Evolutionary conservation across 1,139 yeast genomes (phyloP), one percentile per base, ranked within the genome.

Genomic region (Sugiyamaella sp.): DNA sequence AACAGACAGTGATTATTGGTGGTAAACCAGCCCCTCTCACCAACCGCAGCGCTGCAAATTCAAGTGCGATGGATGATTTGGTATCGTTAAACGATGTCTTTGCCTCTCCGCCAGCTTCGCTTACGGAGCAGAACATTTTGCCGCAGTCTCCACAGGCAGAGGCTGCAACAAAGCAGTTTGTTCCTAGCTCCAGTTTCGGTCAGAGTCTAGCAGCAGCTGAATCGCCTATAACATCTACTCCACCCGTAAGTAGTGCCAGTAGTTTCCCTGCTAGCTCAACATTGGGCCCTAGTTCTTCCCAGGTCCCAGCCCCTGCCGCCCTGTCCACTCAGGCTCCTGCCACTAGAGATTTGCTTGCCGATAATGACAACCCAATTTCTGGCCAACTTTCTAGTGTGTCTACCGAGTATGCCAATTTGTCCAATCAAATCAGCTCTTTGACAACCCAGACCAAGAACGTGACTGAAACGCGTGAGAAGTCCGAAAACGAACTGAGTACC

Each of bases 331-430:
- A 59, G 47, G 35, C 57, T 47, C 55, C 59, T 40, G n/a, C 22
- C 44, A 79, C 80, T 59, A 73, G 72, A 49, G 89, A 83, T 57
- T 69, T 82, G 46, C 72, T 81, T 51, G 84, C 85, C 0, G 86
- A 82, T 57, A 65, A 78, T 1, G 73, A 68, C 45, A 74, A 79
- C 1, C 84, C 79, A 51, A 77, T 82, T 3, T 80, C 89, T 0
- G 82, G 84, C 22, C 84, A 86, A 65, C 74, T 89, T 48, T 84
- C 95, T 0, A 81, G 81, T 59, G 91, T 95, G 2, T 84, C 95
- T 14, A 81, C 93, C 2, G 97, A 89, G 62, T 79, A 89, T 69
- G 97, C 96, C 16, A 89, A 91, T 63, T 78, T 87, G 47, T 86
- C 95, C 1, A 89, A 86, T 64, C 97, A 91, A 72, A 84, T 89